Conservation (phyloP, 805 yeast species). For the Groenewaldozyma salmanticensis region DNA sequence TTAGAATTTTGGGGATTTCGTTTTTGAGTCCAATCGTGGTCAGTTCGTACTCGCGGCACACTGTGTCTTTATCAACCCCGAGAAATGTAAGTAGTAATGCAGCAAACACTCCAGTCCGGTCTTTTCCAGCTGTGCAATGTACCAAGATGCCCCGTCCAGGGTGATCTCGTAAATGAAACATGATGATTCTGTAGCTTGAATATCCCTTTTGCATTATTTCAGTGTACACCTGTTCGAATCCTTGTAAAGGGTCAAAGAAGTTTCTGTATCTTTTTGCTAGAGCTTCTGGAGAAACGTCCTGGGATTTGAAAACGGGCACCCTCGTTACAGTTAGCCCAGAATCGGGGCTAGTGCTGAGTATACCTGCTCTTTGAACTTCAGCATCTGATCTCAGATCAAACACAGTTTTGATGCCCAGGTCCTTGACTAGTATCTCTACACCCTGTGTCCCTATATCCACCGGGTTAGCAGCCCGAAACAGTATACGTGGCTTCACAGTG, state of each 20-base stretch:
- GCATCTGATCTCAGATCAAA: conserved; percentile 60
- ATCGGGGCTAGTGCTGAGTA: conserved; percentile 26
- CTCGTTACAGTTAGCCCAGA: conserved; percentile 40
- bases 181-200: conserved; percentile 36
- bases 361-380: conserved; percentile 38
- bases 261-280: conserved; percentile 46
- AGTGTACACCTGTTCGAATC: conserved; percentile 54
- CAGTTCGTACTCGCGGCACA: conserved; percentile 69
- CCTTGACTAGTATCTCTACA: conserved; percentile 22
- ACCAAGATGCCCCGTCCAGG: conserved; percentile 45
- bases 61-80: conserved; percentile 56
- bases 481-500: conserved; percentile 37
- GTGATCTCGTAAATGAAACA: conserved; percentile 46
- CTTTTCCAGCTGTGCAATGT: conserved; percentile 85
- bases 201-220: conserved; percentile 45
- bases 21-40: conserved; percentile 45
- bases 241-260: conserved; percentile 48
- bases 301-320: conserved; percentile 45
- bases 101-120: conserved; percentile 67
- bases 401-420: conserved; percentile 41
- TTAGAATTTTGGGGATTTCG: conserved; percentile 13
- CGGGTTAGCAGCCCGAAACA: conserved; percentile 59
- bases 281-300: conserved; percentile 55
- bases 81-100: conserved; percentile 54
- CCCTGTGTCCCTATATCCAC: conserved; percentile 46